Evolutionary conservation across 2,329 filamentous ascomycete species (phyloP).

Genomic region (Alternaria gansuensis): DNA sequence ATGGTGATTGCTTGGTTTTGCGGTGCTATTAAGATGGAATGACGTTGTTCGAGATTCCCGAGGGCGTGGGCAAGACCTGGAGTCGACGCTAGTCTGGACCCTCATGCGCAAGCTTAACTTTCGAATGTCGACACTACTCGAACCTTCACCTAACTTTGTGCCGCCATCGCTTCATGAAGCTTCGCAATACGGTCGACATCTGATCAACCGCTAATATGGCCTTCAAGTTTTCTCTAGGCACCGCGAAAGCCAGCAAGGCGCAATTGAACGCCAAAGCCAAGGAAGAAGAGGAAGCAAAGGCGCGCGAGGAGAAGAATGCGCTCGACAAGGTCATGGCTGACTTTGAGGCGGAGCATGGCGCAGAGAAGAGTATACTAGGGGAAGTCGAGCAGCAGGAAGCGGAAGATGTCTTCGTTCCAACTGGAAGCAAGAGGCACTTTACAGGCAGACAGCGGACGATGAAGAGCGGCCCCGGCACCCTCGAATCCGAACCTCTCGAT

Average conservation of each 20-base stretch:
- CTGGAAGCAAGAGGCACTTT: slow-evolving; percentile 44
- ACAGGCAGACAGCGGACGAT: slow-evolving; percentile 40
- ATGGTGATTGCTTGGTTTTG: slow-evolving; percentile 26
- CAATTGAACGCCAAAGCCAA: slow-evolving; percentile 40
- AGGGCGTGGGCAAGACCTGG: slow-evolving; percentile 1
- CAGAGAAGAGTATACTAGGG: slow-evolving; percentile 37
- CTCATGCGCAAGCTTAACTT: slow-evolving; percentile 22
- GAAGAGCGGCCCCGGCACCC: slow-evolving; percentile 48
- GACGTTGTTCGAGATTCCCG: slow-evolving; percentile 9
- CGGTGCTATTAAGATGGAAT: not conserved
- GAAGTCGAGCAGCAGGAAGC: slow-evolving; percentile 34
- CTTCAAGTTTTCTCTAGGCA: slow-evolving; percentile 43
- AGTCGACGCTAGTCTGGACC: slow-evolving; percentile 24
- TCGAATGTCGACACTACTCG: not conserved
- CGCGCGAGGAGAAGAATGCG: slow-evolving; percentile 44
- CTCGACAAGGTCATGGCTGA: slow-evolving; percentile 46
- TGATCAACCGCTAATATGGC: slow-evolving; percentile 31
- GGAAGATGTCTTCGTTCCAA: slow-evolving; percentile 42
- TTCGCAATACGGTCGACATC: not conserved
- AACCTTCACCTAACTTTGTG: not conserved
- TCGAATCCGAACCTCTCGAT: slow-evolving; percentile 38
- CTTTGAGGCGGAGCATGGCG: slow-evolving; percentile 43
- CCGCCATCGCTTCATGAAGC: slow-evolving; percentile 1
- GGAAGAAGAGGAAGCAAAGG: slow-evolving; percentile 45
- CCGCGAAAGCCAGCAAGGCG: slow-evolving; percentile 37